phyloP scores from a whole-genome alignment of 192 early-diverging fungal genomes.

The Phlyctochytrium bullatum region DNA sequence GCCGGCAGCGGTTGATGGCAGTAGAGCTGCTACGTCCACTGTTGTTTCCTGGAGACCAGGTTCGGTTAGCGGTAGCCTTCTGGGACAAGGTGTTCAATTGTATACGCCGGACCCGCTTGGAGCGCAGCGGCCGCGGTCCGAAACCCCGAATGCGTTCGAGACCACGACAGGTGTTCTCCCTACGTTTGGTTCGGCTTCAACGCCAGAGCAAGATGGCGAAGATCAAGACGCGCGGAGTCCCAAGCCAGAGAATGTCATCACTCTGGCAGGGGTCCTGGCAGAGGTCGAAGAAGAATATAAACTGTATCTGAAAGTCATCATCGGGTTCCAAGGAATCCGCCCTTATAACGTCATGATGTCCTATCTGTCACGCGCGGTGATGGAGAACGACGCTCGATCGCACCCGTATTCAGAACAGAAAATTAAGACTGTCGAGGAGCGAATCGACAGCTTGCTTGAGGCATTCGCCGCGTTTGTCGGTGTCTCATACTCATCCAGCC shows the following conservation, averaged over 20 bases:
- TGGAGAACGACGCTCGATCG: slow-evolving; percentile 2
- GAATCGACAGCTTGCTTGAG: not conserved
- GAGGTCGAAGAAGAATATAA: slow-evolving; percentile 31
- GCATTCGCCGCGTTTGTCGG: not conserved
- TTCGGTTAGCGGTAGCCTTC: not conserved
- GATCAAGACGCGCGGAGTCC: not conserved
- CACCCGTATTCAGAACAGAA: not conserved
- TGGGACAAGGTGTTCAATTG: not conserved
- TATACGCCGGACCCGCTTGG: no score
- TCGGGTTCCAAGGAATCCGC: slow-evolving; percentile 17
- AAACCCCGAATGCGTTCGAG: not conserved
- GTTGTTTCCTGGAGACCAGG: not conserved
- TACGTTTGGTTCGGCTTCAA: not conserved
- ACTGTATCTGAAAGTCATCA: slow-evolving; percentile 26
- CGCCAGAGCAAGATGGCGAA: not conserved
- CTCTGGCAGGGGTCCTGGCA: not conserved
- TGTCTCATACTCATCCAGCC: not conserved
- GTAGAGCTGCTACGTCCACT: not conserved
- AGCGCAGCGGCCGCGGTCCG: not conserved
- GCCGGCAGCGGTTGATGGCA: not conserved
- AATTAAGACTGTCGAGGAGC: not conserved
- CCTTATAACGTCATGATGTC: slow-evolving; percentile 5
- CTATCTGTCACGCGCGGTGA: slow-evolving; percentile 4
- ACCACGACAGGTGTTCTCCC: not conserved
- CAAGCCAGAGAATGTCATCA: not conserved